Conservation (phyloP, 148 eudicot genomes). For the Persicaria tinctoria region DNA sequence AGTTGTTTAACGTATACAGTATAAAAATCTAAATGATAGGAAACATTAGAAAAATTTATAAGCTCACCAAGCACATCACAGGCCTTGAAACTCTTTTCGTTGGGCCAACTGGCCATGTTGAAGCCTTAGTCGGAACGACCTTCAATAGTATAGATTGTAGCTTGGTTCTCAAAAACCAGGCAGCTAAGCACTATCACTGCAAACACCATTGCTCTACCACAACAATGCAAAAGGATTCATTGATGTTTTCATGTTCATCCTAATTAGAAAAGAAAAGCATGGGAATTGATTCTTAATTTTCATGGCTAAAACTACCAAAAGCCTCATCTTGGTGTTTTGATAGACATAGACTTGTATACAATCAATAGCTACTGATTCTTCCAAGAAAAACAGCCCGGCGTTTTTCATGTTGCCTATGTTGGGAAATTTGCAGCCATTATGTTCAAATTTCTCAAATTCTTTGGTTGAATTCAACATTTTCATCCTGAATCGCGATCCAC, state of each 20-base stretch:
- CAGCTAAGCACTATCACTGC: constrained; percentile 11
- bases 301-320: neutral
- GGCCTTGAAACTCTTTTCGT: constrained; percentile 30
- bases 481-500: neutral
- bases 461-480: neutral
- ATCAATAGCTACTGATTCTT: neutral
- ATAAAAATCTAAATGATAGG: too few species aligned
- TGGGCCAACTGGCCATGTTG: constrained; percentile 23
- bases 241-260: neutral
- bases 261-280: neutral
- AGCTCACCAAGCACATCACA: constrained; percentile 32
- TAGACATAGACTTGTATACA: neutral
- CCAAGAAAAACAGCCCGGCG: neutral
- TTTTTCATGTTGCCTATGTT: neutral
- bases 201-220: constrained; percentile 21
- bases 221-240: neutral
- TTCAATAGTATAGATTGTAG: constrained; percentile 24
- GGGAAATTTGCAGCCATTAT: neutral
- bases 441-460: neutral
- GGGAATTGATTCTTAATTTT: neutral
- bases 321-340: too few species aligned
- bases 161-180: constrained; percentile 17
- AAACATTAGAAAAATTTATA: neutral
- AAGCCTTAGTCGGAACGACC: constrained; percentile 29
- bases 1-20: too few species aligned